Evolutionary conservation across 208 protist genomes (phyloP).

Genomic region (Leishmania martiniquensis): DNA sequence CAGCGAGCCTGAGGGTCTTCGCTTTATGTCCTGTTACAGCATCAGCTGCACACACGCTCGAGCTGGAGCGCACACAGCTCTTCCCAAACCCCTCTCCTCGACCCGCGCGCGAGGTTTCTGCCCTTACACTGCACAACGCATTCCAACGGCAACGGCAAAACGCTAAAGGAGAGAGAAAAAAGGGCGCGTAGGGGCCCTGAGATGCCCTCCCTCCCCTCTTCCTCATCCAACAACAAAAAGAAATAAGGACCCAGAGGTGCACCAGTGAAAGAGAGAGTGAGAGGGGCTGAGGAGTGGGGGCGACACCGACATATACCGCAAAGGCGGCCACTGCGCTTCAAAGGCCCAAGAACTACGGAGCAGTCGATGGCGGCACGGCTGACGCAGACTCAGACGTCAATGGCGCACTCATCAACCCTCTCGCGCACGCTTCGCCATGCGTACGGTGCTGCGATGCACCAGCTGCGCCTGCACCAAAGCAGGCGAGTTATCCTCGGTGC

Average conservation of each 20-base stretch:
- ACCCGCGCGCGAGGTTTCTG: no score
- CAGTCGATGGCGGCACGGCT: neutral
- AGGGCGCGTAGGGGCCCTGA: no score
- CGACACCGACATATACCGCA: neutral
- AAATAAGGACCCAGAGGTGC: neutral
- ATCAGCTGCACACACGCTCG: neutral
- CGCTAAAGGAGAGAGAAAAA: no score
- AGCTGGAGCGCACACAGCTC: no score
- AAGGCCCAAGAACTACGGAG: no score
- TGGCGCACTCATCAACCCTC: constrained; percentile 12
- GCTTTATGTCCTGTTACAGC: neutral
- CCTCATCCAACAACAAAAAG: neutral
- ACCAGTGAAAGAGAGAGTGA: neutral
- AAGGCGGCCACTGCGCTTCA: neutral
- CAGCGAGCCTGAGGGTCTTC: neutral
- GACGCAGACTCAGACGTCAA: neutral
- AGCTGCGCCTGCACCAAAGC: constrained; percentile 50
- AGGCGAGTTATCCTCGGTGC: constrained; percentile 22
- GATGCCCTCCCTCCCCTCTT: neutral
- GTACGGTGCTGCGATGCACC: constrained; percentile 48
- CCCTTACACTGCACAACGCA: no score
- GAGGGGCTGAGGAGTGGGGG: neutral
- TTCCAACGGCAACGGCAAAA: no score
- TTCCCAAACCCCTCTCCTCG: no score
- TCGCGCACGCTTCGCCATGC: constrained; percentile 29